A percentile compares a stretch with the other conserved stretches of the same genome.
These are phyloP conservation scores for Bacidia gigantensis DNA, from an alignment of 495 filamentous ascomycete genomes.

Conservation along the genomic window DNA sequence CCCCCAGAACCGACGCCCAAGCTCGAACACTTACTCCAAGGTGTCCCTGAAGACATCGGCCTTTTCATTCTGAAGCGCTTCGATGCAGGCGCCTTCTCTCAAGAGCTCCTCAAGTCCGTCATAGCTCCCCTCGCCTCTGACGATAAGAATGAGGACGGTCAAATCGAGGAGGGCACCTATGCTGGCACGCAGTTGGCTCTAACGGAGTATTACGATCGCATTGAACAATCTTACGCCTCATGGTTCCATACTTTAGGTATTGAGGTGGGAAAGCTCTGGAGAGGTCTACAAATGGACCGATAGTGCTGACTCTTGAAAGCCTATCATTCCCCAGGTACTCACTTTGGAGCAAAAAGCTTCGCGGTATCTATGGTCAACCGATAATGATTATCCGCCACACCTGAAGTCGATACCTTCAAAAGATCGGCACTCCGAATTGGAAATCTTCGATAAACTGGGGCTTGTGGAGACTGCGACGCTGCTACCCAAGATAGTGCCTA, in stretches of 20 bases:
- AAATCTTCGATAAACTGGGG: slow-evolving; percentile 24
- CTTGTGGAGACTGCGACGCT: slow-evolving; percentile 23
- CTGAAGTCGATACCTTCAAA: slow-evolving; percentile 19
- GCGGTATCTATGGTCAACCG: slow-evolving; percentile 21
- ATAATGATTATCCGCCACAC: slow-evolving; percentile 27
- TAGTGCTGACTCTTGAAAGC: too few species aligned
- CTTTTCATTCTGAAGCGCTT: not conserved
- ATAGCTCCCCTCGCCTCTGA: not conserved
- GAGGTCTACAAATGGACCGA: too few species aligned
- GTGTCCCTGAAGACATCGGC: not conserved
- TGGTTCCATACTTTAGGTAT: slow-evolving; percentile 25
- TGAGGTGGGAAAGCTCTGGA: too few species aligned
- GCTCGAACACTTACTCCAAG: not conserved
- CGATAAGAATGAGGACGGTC: not conserved
- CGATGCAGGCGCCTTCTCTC: not conserved
- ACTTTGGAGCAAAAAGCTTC: slow-evolving; percentile 21
- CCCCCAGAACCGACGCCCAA: not conserved
- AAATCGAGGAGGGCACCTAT: slow-evolving; percentile 20
- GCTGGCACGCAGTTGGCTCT: slow-evolving; percentile 28
- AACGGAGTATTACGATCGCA: slow-evolving; percentile 26
- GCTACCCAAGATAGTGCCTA: slow-evolving; percentile 24
- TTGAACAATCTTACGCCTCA: slow-evolving; percentile 27
- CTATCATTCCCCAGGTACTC: slow-evolving; percentile 22
- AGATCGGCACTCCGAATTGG: slow-evolving; percentile 18
- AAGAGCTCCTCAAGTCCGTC: not conserved